Base-by-base conservation (phyloP, 495 filamentous ascomycete species). In the Trichoderma erinaceum region DNA sequence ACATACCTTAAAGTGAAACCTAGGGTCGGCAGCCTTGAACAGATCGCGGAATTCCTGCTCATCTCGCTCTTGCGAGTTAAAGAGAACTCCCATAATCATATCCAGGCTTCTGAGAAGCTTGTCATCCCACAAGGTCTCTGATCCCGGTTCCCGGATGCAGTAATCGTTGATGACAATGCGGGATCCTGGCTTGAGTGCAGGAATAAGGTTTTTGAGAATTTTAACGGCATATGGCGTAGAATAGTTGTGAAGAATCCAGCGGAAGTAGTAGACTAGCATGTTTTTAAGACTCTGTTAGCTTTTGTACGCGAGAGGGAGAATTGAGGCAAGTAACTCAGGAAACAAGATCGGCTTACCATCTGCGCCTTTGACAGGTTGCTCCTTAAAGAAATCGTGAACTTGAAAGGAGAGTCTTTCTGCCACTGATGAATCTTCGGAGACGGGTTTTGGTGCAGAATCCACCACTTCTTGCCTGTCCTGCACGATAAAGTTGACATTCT, bases 191-290 rank as follows among this genome's bases (percentile, higher is more conserved):
- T 85, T 87, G 29, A 89, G 75, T 0, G 84, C 83, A 5, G 85
- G 85, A 48, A 86, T 79, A 27, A 87, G 70, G 65, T 77, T 78
- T 66, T 74, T 70, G 27, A 89, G 77, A 63, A 88, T 81, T 66
- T 81, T 77, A n/a, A 84, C 68, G 1, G 82, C 81, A 70, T 86
- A 87, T 41, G 83, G 83, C 29, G 85, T 83, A 29, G 83, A 81
- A 76, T 87, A 82, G 74, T 87, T 84, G 73, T 87, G 86, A 65
- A 88, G 70, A 67, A 85, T 84, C 80, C 81, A 86, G 29, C 85
- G 83, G 70, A 84, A 82, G 73, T 83, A 80, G 72, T 86, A 87
- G 0, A 85, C 81, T 78, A 41, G 29, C 43, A 44, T n/a, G 27
- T 63, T 68, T 68, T 56, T 27, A 11, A 38, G 25, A 11, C 41